Evolutionary conservation across 768 basidiomycete genomes (phyloP).

Genomic region (Fibroporia radiculosa): DNA sequence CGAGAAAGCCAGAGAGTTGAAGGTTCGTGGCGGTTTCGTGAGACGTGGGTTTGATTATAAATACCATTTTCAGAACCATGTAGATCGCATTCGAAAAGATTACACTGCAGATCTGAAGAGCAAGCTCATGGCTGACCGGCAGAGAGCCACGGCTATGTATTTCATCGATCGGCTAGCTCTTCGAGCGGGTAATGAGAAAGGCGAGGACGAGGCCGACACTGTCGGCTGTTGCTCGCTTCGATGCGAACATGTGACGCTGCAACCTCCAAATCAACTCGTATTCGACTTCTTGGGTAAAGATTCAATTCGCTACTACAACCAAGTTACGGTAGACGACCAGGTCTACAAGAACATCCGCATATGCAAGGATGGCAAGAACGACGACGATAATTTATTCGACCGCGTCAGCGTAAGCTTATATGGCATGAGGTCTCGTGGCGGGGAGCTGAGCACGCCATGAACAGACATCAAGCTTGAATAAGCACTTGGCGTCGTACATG

Average conservation of each 20-base stretch:
- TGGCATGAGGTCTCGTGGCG: neutral
- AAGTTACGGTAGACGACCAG: slow-evolving; percentile 81
- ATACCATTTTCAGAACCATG: slow-evolving; percentile 54
- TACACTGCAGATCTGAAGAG: slow-evolving; percentile 78
- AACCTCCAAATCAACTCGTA: slow-evolving; percentile 77
- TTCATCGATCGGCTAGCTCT: slow-evolving; percentile 96
- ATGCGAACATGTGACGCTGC: slow-evolving; percentile 92
- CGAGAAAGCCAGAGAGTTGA: slow-evolving; percentile 94
- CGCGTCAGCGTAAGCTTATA: slow-evolving; percentile 71
- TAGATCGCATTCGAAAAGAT: slow-evolving; percentile 85
- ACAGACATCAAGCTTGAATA: slow-evolving; percentile 82
- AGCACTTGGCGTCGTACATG: slow-evolving; percentile 91
- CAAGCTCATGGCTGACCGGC: slow-evolving; percentile 91
- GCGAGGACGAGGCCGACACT: slow-evolving; percentile 98
- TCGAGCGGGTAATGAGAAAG: slow-evolving; percentile 99
- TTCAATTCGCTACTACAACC: slow-evolving; percentile 94
- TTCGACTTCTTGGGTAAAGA: slow-evolving; percentile 99
- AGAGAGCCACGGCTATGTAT: slow-evolving; percentile 98
- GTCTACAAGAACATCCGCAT: slow-evolving; percentile 98
- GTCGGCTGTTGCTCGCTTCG: slow-evolving; percentile 98
- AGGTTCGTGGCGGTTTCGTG: slow-evolving; percentile 41
- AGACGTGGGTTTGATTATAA: neutral
- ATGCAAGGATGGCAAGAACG: slow-evolving; percentile 90
- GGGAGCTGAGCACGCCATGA: neutral
- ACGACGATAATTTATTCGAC: slow-evolving; percentile 88